These are phyloP conservation scores for Wickerhamiella siamensis DNA, from an alignment of 805 yeast species.

Conservation along the genomic window DNA sequence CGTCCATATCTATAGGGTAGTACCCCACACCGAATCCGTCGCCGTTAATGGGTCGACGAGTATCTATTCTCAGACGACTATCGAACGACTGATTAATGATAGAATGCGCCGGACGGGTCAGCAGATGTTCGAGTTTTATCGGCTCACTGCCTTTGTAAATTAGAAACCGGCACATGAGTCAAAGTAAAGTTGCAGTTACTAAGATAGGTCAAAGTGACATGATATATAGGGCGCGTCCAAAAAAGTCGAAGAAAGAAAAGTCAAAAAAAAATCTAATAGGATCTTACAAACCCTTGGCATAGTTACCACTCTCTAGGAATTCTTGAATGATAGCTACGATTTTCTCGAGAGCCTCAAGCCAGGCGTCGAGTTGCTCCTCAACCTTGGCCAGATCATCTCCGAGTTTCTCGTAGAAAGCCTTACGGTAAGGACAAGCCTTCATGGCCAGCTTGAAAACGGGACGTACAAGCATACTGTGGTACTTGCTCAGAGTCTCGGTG, in stretches of 20 bases:
- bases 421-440: constrained; percentile 83
- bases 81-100: constrained; percentile 94
- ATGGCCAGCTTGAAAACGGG: constrained; percentile 86
- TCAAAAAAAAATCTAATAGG: no score
- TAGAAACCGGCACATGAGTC: constrained; percentile 81
- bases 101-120: constrained; percentile 93
- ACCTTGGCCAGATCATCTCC: constrained; percentile 49
- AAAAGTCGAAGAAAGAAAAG: no score
- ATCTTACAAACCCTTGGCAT: constrained; percentile 68
- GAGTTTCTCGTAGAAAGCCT: constrained; percentile 67
- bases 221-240: neutral
- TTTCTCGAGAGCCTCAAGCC: constrained; percentile 66
- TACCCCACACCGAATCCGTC: constrained; percentile 98
- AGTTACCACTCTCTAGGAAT: constrained; percentile 66
- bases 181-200: neutral
- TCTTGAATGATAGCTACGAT: constrained; percentile 60
- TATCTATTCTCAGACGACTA: constrained; percentile 72
- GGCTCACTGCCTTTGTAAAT: constrained; percentile 87
- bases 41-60: constrained; percentile 86
- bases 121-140: constrained; percentile 66
- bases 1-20: constrained; percentile 45
- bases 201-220: neutral
- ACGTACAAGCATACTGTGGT: constrained; percentile 67
- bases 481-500: constrained; percentile 61
- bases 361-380: constrained; percentile 42